phyloP scores from a whole-genome alignment of 345 rosid species.

The Turnera subulata region DNA sequence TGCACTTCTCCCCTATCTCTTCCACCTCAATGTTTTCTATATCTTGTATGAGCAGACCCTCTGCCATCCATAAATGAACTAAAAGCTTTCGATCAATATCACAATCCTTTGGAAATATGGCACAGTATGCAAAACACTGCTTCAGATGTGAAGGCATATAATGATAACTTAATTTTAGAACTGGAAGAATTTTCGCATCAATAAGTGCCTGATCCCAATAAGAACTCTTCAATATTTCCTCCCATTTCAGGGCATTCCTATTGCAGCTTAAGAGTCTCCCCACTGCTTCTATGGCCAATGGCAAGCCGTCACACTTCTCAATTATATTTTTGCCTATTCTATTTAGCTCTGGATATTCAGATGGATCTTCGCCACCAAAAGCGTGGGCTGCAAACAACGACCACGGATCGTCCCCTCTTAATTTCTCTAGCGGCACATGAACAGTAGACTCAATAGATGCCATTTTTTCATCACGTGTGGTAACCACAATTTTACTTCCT shows the following conservation, averaged over 20 bases:
- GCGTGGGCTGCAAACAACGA: not conserved
- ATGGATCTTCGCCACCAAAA: not conserved
- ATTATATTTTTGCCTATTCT: not conserved
- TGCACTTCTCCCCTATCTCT: slow-evolving; percentile 10
- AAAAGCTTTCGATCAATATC: not conserved
- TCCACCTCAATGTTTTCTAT: not conserved
- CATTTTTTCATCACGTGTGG: not conserved
- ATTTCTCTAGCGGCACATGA: not conserved
- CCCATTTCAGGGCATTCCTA: not conserved
- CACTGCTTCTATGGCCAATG: slow-evolving; percentile 1
- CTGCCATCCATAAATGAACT: slow-evolving; percentile 23
- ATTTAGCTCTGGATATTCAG: not conserved
- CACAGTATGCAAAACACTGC: not conserved
- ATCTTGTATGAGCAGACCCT: slow-evolving; percentile 10
- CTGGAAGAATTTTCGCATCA: not conserved
- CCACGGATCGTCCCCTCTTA: not conserved
- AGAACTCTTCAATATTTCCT: not conserved
- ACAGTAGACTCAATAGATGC: not conserved
- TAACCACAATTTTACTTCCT: not conserved
- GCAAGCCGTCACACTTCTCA: not conserved
- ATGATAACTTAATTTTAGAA: slow-evolving; percentile 2
- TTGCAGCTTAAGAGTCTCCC: not conserved
- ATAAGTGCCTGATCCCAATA: not conserved
- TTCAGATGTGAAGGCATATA: not conserved
- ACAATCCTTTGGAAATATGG: slow-evolving; percentile 2